These are phyloP conservation scores for Hericium rajendrae DNA, from an alignment of 768 basidiomycete genomes.

Conservation along the genomic window DNA sequence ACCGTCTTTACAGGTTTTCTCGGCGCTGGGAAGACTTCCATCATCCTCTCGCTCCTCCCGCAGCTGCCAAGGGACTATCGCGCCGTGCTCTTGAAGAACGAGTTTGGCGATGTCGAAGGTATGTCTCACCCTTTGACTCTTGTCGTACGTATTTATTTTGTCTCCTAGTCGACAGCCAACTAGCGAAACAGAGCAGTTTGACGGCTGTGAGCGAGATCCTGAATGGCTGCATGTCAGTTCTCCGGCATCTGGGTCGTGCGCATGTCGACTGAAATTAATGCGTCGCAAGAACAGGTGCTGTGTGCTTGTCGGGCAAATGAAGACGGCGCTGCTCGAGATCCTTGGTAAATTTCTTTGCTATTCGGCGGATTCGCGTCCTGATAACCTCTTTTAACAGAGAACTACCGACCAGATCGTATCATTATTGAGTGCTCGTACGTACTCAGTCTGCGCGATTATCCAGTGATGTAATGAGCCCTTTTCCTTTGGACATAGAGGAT, in stretches of 20 bases:
- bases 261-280: neutral
- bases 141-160: too few species aligned
- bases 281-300: conserved; percentile 55
- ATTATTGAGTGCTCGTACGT: conserved; percentile 91
- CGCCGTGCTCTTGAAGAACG: conserved; percentile 89
- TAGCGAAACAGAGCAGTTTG: conserved; percentile 76
- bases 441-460: neutral
- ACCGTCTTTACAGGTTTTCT: conserved; percentile 96
- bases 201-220: conserved; percentile 87
- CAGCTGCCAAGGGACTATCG: conserved; percentile 80
- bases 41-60: conserved; percentile 77
- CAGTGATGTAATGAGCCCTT: neutral
- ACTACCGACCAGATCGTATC: conserved; percentile 79
- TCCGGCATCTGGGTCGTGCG: neutral
- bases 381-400: conserved; percentile 38
- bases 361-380: neutral
- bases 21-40: conserved; percentile 70
- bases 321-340: conserved; percentile 83
- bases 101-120: conserved; percentile 93
- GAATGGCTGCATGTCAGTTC: conserved; percentile 86
- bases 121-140: neutral
- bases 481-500: conserved; percentile 45
- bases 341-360: conserved; percentile 36
- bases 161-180: conserved; percentile 73
- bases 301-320: conserved; percentile 91